Base-by-base conservation (phyloP, 2,329 filamentous ascomycete species). In the Microdochium trichocladiopsis region DNA sequence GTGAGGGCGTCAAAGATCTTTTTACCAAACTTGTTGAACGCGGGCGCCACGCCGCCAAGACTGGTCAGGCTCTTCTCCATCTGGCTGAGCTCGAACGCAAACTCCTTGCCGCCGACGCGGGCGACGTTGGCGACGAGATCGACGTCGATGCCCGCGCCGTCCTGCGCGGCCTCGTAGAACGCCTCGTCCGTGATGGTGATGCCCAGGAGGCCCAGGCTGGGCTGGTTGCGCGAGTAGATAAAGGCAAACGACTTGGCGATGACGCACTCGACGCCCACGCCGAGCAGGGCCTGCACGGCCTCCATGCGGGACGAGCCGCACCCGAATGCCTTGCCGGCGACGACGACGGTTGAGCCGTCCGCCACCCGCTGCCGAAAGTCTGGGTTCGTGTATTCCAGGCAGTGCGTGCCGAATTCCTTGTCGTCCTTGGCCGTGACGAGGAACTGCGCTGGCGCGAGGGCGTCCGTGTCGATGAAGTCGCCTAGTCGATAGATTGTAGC, bases 291-390 rank as follows among this genome's bases (percentile, higher is more conserved):
- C 47, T 59, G 64, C 2, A 72, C 69, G 1, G 75, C 74, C 28
- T 74, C 63, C 56, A 75, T 69, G 1, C 74, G 66, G 10, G 70
- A 74, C 0, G 72, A 75, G 6, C 74, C 74, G 50, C 67, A 69
- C 2, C 74, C 74, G 55, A 78, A 77, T 0, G 65, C 70, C 48
- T 71, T 67, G 0, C 72, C 72, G 1, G 72, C 74, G 0, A 77
- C 72, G 10, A 76, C 62, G n/a, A 77, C 58, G 18, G 68, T 63
- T 47, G 62, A 62, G 0, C 69, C 71, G 23, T 68, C 56, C 37
- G 63, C 61, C 11, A 67, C 70, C 8, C 58, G 62, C 4, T 63
- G 48, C 0, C 72, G 68, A 59, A 76, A 75, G 1, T 65, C 59
- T 0, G 72, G 72, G 51, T 71, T 58, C 0, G 66, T 72, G 56